Conservation (phyloP, 139 green algal genomes). For the Micractinium sp. region DNA sequence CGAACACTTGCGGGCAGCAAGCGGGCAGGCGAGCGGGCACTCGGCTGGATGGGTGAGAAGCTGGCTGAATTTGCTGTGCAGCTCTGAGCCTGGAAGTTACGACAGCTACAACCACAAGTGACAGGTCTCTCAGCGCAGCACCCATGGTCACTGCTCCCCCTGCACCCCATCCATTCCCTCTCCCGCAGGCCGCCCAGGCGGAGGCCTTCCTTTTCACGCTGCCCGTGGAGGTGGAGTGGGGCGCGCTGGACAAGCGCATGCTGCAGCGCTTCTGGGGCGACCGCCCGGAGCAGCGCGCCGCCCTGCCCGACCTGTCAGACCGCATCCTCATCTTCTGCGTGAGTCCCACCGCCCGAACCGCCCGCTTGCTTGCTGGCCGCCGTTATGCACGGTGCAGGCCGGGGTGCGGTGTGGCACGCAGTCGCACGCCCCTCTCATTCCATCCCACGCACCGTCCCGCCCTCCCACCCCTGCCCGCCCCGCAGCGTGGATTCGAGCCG, state of each 20-base stretch:
- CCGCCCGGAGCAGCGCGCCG: background rate
- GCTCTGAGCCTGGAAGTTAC: background rate
- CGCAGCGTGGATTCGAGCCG: constrained; percentile 9
- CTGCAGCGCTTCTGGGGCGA: constrained; percentile 16
- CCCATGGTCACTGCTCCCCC: background rate
- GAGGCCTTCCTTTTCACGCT: constrained; percentile 17
- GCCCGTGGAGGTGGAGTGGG: constrained; percentile 11
- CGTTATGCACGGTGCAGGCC: too few species aligned
- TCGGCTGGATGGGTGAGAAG: too few species aligned
- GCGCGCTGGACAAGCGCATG: constrained; percentile 12
- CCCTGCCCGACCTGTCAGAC: constrained; percentile 5
- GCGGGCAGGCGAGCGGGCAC: background rate
- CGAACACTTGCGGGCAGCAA: too few species aligned
- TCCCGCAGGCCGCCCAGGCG: background rate
- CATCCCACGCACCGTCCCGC: too few species aligned
- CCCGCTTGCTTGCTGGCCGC: too few species aligned
- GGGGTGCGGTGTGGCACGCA: too few species aligned
- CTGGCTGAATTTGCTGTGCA: too few species aligned
- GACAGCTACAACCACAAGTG: background rate
- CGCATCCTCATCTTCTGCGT: constrained; percentile 27
- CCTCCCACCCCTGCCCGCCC: too few species aligned
- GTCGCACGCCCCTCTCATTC: too few species aligned
- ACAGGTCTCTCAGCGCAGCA: background rate
- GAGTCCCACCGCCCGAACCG: too few species aligned
- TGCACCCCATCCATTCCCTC: background rate